Conservation (phyloP, 768 basidiomycete species). For the Cystofilobasidium capitatum region DNA sequence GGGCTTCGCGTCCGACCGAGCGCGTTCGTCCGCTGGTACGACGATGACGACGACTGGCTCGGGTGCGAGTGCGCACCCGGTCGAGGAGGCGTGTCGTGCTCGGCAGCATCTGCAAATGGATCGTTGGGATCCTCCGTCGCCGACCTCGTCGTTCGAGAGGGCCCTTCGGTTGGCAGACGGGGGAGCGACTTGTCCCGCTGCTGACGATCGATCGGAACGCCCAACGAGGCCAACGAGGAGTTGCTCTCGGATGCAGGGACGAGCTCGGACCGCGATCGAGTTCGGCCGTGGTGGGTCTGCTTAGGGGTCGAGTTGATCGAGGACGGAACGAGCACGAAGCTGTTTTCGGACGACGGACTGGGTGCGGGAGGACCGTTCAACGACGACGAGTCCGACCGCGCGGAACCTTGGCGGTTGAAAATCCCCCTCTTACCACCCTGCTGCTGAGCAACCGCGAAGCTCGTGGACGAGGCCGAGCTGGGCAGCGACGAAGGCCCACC, state of each 20-base stretch:
- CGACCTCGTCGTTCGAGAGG: background rate
- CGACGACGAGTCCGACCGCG: slow-evolving; percentile 2
- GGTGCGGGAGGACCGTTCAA: background rate
- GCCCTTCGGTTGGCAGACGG: background rate
- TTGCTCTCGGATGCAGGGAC: background rate
- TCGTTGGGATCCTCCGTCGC: background rate
- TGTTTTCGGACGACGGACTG: slow-evolving; percentile 6
- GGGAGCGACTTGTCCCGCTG: slow-evolving; percentile 19
- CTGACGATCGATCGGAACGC: background rate
- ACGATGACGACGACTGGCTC: background rate
- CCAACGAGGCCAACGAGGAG: background rate
- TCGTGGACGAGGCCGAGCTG: slow-evolving; percentile 5
- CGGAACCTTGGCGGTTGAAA: background rate
- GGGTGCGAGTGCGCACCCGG: background rate
- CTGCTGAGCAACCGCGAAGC: background rate
- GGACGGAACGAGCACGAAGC: background rate
- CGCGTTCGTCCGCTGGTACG: background rate
- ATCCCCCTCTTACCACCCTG: background rate
- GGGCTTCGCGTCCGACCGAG: slow-evolving; percentile 1
- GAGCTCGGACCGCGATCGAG: slow-evolving; percentile 1
- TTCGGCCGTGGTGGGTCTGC: background rate
- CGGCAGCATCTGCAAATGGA: slow-evolving; percentile 10
- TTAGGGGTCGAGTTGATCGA: background rate
- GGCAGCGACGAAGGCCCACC: background rate
- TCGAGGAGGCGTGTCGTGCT: background rate